Base-by-base conservation (phyloP, 176 grass and related monocot genomes). In the Pharus latifolius region DNA sequence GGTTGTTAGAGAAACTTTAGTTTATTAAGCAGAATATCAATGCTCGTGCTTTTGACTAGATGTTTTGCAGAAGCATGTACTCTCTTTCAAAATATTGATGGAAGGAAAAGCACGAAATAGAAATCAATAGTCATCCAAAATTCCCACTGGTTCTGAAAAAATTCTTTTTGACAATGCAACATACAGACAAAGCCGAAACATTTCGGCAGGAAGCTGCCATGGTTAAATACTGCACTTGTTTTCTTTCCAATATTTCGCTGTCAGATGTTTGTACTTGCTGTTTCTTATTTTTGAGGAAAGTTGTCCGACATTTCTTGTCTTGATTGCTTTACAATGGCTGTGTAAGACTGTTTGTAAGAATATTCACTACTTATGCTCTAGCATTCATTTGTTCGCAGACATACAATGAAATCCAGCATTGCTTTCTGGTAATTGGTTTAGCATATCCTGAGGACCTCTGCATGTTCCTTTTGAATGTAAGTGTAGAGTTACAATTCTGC, bases 331-430 rank as follows among this genome's bases (percentile, higher is more conserved):
- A 23, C 23, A 54, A 25, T 46, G 42, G 28, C 62, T 47, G 49
- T 63, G 55, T 47, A 50, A 19, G 10, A 6, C 37, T 25, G 14
- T 65, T 54, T 46, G 14, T 71, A 56, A 42, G 29, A 6, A 52
- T 1, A 51, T 71, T 45, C 34, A 74, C 20, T 32, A 49, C 60
- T 72, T 58, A 87, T 69, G 32, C 53, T 53, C 49, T 58, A 49
- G 33, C 45, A 54, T 74, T 63, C 75, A 60, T 71, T 37, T 77
- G 46, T 75, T 68, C 66, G 63, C 74, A 97, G 94, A 90, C 83
- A 76, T 92, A 97, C 65, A 97, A 97, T 83, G 86, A 97, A 72
- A 86, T 97, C 66, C 94, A 97, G 57, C 86, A 88, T 82, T 97
- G 94, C 60, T 97, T 97, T 82, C 79, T 97, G 78, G 89, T 90